Base-by-base conservation (phyloP, 1,284 basidiomycete species). In the Cystobasidium sp. region DNA sequence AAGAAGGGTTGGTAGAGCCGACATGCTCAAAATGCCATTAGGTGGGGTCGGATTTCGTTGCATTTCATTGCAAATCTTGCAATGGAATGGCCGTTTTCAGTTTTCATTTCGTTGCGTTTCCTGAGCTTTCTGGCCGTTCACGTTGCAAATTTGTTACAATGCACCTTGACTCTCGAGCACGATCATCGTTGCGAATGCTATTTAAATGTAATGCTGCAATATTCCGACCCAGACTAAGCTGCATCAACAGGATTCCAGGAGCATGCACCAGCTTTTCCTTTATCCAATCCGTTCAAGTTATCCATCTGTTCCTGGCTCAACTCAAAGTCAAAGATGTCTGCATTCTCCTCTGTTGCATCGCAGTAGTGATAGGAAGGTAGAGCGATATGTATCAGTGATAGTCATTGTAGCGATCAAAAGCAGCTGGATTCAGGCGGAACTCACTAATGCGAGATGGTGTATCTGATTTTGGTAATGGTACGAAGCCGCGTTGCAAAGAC, bases 391-490 rank as follows among this genome's bases (percentile, higher is more conserved):
- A 9, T 55, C 24, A 52, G n/a, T 51, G 47, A 14, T 51, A 16
- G 3, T 51, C 14, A 6, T 43, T n/a, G 6, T 20, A 12, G 6
- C 10, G 6, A 14, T 18, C n/a, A 6, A 46, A 20, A 18, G 37
- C 9, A n/a, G 1, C 37, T n/a, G 1, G 44, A 20, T 14, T 18
- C 47, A 14, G 82, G 77, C 93, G 92, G 46, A 24, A 51, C 72
- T 58, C 31, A 74, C 72, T 82, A 78, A 93, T 93, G 46, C 91
- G 86, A 7, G 82, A 81, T 0, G 89, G 85, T 0, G 85, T 89
- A 16, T 86, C 87, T 46, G 89, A 91, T 82, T 93, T 93, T 3
- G 91, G 91, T 31, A 93, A 84, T 0, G 90, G 90, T 0, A 90
- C 85, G 31, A 75, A 72, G 14, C 63, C 68, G 20, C 56, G 37